Evolutionary conservation across 2,329 filamentous ascomycete species (phyloP), one percentile per base, ranked within the genome.

Genomic region (Sordariomycetes sp.): DNA sequence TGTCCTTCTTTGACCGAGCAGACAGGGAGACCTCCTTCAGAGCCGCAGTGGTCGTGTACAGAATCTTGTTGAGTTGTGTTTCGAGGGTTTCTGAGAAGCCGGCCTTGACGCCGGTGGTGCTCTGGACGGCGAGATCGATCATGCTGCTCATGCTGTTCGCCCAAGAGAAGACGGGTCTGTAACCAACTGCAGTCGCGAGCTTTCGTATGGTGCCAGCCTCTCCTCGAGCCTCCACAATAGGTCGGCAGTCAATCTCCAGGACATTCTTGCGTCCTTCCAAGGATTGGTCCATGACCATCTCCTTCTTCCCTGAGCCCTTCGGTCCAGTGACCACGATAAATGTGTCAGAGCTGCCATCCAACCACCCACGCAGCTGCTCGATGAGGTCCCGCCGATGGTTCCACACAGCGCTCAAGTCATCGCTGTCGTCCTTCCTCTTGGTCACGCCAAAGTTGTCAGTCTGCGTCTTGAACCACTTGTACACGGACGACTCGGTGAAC

Each of bases 271-370:
- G 76, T 7, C 76, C 75, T 42, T 82, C 76, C 12, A 96, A 66
- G 0, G 86, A 83, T 55, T 94, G 84, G 27, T 94, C 83, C 39
- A 94, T 55, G 3, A 96, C 79, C 10, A 96, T 70, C 46, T 95
- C 88, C 42, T 76, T 80, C 59, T 95, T 95, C 2, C 88, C 92
- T 0, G 86, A 93, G 6, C 90, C 92, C 33, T 87, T 77, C 5
- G 92, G 88, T 0, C 92, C 92, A 50, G 94, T 88, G 1, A 98
- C 76, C 8, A 96, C 85, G 42, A 94, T 87, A 53, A 95, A 95
- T 0, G 88, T 96, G 40, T 92, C 86, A 0, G 82, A 77, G 5
- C 83, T 88, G 47, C 95, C 90, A 50, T 86, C 79, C 7, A 96
- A 63, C 86, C 87, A 94, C 11, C 76, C 80, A 44, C 81, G 78